Evolutionary conservation across 805 yeast genomes (phyloP), one percentile per base, ranked within the genome.

Genomic region (Ogataea trehalophila): DNA sequence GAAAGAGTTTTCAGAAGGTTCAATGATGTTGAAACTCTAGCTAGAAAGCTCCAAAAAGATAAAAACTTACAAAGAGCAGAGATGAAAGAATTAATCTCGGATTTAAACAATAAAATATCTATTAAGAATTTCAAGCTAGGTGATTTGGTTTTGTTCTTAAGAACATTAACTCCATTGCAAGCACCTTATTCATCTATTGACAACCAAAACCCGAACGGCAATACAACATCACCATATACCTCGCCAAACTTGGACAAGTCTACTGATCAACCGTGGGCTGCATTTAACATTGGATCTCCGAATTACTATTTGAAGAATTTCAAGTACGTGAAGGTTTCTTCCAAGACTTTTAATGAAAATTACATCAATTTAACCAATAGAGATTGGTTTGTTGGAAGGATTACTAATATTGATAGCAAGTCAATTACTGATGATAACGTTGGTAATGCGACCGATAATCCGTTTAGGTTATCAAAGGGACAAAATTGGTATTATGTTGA

Each of bases 281-380:
- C 95, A 1, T 92, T 92, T 70, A 91, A 94, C 54, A 75, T 87
- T 47, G 95, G 92, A 1, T 84, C 88, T 0, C 94, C 95, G 0
- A 90, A 91, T 62, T 90, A 81, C 62, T 84, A 90, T 59, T 68
- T 92, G 53, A 78, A 80, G 44, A 70, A 72, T 41, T 67, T 67
- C 14, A 44, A 42, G 18, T 36, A 23, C 9, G 46, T 35, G 16
- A 50, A 34, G 47, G 29, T 39, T 1, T 39, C 39, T 8, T 41
- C 35, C 16, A 46, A 42, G n/a, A 43, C 31, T 6, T 14, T 37
- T 6, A 52, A 50, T 20, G 49, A 47, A 3, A 49, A 47, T 9
- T 52, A 53, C 39, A 55, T 56, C 13, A 59, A 58, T 36, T 49
- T 67, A 18, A 64, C 64, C 11, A 72, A 68, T 33, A 78, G 83